Conservation (phyloP, 2,329 filamentous ascomycete species). For the Pseudogymnoascus sp. region DNA sequence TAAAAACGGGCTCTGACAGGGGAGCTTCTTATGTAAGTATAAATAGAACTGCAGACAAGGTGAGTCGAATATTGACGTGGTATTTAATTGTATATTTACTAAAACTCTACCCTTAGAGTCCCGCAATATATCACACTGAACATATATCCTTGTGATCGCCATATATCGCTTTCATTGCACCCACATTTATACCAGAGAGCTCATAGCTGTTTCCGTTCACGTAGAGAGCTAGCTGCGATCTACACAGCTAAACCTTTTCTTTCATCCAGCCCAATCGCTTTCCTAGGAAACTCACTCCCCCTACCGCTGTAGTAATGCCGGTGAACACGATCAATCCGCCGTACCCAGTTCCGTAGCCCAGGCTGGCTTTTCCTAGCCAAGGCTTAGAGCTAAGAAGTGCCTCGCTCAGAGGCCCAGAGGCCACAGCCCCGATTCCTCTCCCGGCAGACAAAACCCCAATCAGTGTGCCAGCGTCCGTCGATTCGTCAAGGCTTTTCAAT, state of each 20-base stretch:
- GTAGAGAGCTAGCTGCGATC: constrained; percentile 15
- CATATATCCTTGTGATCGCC: no score
- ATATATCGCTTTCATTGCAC: neutral
- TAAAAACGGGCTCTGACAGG: no score
- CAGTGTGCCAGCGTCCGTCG: constrained; percentile 25
- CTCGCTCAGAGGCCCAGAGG: constrained; percentile 48
- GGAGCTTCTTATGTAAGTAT: neutral
- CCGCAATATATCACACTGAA: no score
- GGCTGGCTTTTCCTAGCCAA: constrained; percentile 33
- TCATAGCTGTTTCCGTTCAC: neutral
- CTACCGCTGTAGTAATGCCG: constrained; percentile 42
- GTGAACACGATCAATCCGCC: constrained; percentile 49
- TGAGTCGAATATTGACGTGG: neutral
- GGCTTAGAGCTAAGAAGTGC: constrained; percentile 39
- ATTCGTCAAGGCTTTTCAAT: constrained; percentile 16
- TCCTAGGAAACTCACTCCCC: constrained; percentile 39
- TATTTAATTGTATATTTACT: neutral
- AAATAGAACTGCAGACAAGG: neutral
- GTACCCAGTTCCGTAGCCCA: constrained; percentile 44
- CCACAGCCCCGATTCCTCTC: constrained; percentile 53
- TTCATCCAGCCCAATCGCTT: constrained; percentile 25
- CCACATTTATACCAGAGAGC: neutral
- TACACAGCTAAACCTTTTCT: constrained; percentile 12
- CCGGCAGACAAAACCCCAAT: constrained; percentile 45
- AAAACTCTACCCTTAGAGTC: neutral